Evolutionary conservation across 225 moss, liverwort and hornwort species (phyloP), one percentile per base, ranked within the genome.

Genomic region (Pseudoscleropodium purum): DNA sequence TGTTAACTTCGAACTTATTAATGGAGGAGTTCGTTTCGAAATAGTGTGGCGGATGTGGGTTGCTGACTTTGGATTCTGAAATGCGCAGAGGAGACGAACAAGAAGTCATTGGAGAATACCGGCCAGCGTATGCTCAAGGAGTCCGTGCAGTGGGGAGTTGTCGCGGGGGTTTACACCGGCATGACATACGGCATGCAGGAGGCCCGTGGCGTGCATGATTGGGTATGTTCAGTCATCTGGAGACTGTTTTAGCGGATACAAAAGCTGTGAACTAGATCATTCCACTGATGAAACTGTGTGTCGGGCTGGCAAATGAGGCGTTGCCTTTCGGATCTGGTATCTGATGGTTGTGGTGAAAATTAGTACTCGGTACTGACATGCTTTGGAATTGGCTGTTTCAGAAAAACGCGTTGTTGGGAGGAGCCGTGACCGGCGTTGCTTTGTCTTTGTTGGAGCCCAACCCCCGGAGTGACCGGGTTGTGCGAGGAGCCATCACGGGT

Each of bases 131-230:
- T 99, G 85, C 95, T 96, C 17, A 96, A 97, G 93, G 99, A 99
- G n/a, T 96, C 96, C 16, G 90, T 97, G 80, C 97, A 99, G 95
- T 99, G 99, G 99, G 99, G 94, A 30, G 92, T 99, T 18, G 99
- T 97, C 1, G 97, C 97, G 19, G 99, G 97, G 51, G 96, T 99
- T 1, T 99, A 99, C 85, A 94, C 99, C 4, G 99, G 99, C 34
- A 94, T 95, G 92, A 94, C 96, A 1, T 99, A 99, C 79, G 97
- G 98, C 89, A 94, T 99, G 90, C 92, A 95, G 79, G 98, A 97
- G 85, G 98, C 94, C 3, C 95, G 98, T 49, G 98, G 98, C 21
- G 96, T 96, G 25, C 96, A 96, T 21, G 97, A 97, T 75, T 99
- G 98, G 96, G 96, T 96, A 91, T 19, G 90, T 74, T 11, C 11